Base-by-base conservation (phyloP, 768 basidiomycete genomes). In the Tylopilus sp. region DNA sequence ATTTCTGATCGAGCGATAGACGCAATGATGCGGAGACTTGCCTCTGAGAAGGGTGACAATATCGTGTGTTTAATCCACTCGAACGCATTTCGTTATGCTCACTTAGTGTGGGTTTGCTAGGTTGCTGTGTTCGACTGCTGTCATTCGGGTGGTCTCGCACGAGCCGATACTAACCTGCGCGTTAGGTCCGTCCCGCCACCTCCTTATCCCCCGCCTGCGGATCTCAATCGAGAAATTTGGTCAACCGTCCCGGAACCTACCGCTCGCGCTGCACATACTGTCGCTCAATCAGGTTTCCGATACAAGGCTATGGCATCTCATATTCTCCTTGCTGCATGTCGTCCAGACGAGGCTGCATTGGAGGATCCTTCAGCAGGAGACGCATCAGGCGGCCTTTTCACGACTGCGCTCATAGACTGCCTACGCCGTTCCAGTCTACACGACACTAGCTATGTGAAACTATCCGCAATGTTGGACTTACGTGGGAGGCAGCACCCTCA, bases 241-340 rank as follows among this genome's bases (percentile, higher is more conserved):
- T 25, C 43, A 31, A 43, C 44, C 28, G 3, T 49, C 24, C 44
- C 52, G 16, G 51, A 55, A 45, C 4, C 37, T 44, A 21, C 9
- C n/a, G 4, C 50, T 45, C 62, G 62, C 5, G 34, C 50, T 12
- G 59, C 54, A 6, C 17, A 51, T 9, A 49, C 54, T 2, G 52
- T 40, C 34, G n/a, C 30, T 46, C 59, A 49, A 19, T 2, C 36
- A 0, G 56, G 63, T 21, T 58, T 50, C 28, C 53, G 31, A n/a
- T 61, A 58, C 16, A 63, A 55, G 28, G 49, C 59, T 6, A 56
- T 64, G 56, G 54, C 13, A n/a, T 63, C 62, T 2, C 56, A 63
- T 11, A 43, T 61, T 24, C 50, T 58, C 21, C 63, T 63, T 46
- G 63, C 62, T 30, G 62, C 62, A 9, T 63, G 62, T 31, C 59